Base-by-base conservation (phyloP, 2,329 filamentous ascomycete genomes). In the Verticillium alfalfae region DNA sequence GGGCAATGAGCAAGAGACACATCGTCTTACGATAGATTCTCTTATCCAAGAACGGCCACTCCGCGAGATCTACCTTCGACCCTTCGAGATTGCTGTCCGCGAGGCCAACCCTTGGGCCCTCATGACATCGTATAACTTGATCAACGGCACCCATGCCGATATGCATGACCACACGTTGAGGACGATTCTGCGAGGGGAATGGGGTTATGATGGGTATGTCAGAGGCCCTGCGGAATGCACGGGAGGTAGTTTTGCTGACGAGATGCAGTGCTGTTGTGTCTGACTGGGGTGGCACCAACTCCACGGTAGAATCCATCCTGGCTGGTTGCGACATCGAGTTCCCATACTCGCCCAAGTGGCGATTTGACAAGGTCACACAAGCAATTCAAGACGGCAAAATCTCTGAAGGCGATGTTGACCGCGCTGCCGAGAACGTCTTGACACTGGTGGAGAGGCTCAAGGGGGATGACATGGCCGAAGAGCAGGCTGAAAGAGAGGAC, bases 1-100 rank as follows among this genome's bases (percentile, higher is more conserved):
- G 18, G 86, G 81, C n/a, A 91, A 91, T 62, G 89, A 91, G 70
- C 86, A 90, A 70, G 89, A 92, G 72, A 90, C 88, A 0, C 77
- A 87, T 69, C 81, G 88, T 59, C 78, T 88, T 66, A 87, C 83
- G 0, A 82, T 90, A 63, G 81, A 91, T 71, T 86, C 87, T 2
- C 75, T 85, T 34, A 79, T 91, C 56, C 80, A 84, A 34, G 88
- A 91, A 67, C 79, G 88, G 39, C 80, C 88, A 2, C 75, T 91
- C 34, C 81, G 88, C 34, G 89, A 92, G 70, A 77, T 92, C 0
- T 92, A 91, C 66, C 81, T 92, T n/a, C 85, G 87, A 56, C 89
- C 89, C 0, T 92, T 92, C 65, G 88, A 91, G 74, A 90, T 91
- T 68, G 88, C 88, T 0, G 78, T 91, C 45, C 80, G 87, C 55